A percentile compares a stretch with the other conserved stretches of the same genome.
Evolutionary conservation across 805 yeast genomes (phyloP).

Genomic region (Suhomyces sp.): DNA sequence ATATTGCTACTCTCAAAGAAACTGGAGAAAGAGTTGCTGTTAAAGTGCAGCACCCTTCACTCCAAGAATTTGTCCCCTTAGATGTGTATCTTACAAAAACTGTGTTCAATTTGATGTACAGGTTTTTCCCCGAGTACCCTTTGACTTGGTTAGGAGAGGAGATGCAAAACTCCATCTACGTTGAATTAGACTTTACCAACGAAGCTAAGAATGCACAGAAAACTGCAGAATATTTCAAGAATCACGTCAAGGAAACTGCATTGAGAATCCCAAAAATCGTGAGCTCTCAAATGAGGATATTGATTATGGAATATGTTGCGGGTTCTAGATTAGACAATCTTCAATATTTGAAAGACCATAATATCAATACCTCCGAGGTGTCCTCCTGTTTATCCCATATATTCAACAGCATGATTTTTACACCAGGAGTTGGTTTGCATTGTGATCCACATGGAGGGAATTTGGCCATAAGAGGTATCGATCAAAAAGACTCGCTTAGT

Average conservation of each 20-base stretch:
- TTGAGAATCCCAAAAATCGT: constrained; percentile 73
- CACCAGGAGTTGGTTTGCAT: constrained; percentile 87
- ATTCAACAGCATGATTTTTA: constrained; percentile 93
- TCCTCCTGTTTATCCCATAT: constrained; percentile 84
- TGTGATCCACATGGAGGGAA: constrained; percentile 99
- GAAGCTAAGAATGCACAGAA: constrained; percentile 79
- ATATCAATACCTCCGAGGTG: constrained; percentile 74
- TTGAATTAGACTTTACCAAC: constrained; percentile 84
- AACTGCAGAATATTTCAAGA: constrained; percentile 67
- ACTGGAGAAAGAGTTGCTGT: constrained; percentile 82
- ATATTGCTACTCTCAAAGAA: constrained; percentile 60
- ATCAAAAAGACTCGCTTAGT: constrained; percentile 18
- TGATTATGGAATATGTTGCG: constrained; percentile 82
- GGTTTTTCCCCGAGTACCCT: constrained; percentile 90
- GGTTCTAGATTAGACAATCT: constrained; percentile 85
- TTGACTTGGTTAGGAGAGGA: constrained; percentile 96
- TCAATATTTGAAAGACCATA: constrained; percentile 56
- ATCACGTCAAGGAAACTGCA: constrained; percentile 63
- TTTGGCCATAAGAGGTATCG: constrained; percentile 64
- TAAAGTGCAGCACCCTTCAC: constrained; percentile 89
- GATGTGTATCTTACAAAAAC: constrained; percentile 77
- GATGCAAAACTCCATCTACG: constrained; percentile 77
- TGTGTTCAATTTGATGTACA: constrained; percentile 71
- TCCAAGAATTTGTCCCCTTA: constrained; percentile 84
- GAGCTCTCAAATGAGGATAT: constrained; percentile 64